Base-by-base conservation (phyloP, 1,284 basidiomycete genomes). In the Lignosus rhinocerotis region DNA sequence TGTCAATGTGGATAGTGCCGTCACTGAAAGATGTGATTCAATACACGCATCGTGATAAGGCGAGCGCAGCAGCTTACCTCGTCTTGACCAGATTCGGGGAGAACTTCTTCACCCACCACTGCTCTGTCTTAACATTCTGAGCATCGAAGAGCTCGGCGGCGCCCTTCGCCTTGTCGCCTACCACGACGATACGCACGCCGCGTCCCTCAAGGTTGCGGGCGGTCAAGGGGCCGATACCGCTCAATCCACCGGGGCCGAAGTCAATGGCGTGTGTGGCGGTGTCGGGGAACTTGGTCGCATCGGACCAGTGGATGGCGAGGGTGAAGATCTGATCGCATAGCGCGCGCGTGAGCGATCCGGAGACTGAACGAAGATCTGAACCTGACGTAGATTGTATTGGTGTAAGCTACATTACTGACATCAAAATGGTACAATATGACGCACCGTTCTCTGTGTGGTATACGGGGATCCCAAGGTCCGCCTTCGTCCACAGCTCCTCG, bases 241-340 rank as follows among this genome's bases (percentile, higher is more conserved):
- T 94, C 58, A 93, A 73, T 33, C 96, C 96, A 63, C 96, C 96
- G 1, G 96, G 94, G 58, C 96, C 97, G 71, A 99, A 98, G 76
- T 98, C 97, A 67, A 99, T 78, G 6, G 93, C 90, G 73, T 99
- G 96, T 4, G 96, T 98, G 0, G 95, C 94, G 9, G 88, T 83
- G 56, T 88, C 81, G 1, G 94, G 92, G 84, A 96, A 97, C 67
- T 88, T 80, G 36, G 92, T 95, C 4, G 95, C 95, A 71, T 89
- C 87, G 50, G 82, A 79, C 97, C 97, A 99, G 77, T 96, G 89
- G 67, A 99, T 96, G 19, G 92, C 93, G 51, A 83, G 83, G 5
- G 88, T 92, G 74, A 97, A 96, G 70, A 99, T 96, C 74, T 97
- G 96, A 66, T 94, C 92, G 73, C 89, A 94, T 31, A 98, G 82